Evolutionary conservation across 2,329 filamentous ascomycete genomes (phyloP).

Genomic region (Diaporthe citri): DNA sequence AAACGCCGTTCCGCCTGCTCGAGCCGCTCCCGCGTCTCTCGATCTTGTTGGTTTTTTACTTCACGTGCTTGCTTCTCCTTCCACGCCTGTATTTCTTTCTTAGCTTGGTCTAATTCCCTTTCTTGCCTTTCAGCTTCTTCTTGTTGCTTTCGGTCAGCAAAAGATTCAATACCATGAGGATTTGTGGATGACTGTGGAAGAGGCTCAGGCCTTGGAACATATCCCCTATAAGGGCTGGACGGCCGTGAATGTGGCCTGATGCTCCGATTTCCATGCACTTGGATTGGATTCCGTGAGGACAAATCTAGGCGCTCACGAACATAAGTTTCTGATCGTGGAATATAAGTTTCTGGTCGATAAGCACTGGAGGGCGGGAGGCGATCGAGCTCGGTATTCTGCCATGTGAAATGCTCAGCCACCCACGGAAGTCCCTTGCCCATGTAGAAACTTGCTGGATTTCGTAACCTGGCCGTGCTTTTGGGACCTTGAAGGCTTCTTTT

Average conservation of each 20-base stretch:
- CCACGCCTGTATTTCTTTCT: background rate
- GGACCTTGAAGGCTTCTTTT: constrained; percentile 1
- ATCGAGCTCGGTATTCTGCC: background rate
- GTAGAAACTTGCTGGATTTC: background rate
- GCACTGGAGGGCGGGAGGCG: no score
- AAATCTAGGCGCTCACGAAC: background rate
- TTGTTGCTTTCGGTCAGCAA: background rate
- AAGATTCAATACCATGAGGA: background rate
- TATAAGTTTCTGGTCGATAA: background rate
- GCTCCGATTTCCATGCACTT: background rate
- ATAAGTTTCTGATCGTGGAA: no score
- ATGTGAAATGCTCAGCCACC: background rate
- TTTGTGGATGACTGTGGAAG: background rate
- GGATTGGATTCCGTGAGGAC: background rate
- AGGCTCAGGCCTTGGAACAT: background rate
- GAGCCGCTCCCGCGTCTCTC: background rate
- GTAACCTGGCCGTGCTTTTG: background rate
- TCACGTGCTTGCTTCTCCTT: background rate
- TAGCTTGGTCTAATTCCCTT: background rate
- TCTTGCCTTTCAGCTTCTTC: background rate
- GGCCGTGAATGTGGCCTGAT: background rate
- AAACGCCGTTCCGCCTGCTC: background rate
- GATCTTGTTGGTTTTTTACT: background rate
- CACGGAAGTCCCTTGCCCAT: background rate
- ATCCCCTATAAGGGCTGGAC: background rate